A percentile compares a stretch with the other conserved stretches of the same genome.
These are phyloP conservation scores for Aspergillus thermomutatus DNA, from an alignment of 2,329 filamentous ascomycete genomes.

Conservation along the genomic window DNA sequence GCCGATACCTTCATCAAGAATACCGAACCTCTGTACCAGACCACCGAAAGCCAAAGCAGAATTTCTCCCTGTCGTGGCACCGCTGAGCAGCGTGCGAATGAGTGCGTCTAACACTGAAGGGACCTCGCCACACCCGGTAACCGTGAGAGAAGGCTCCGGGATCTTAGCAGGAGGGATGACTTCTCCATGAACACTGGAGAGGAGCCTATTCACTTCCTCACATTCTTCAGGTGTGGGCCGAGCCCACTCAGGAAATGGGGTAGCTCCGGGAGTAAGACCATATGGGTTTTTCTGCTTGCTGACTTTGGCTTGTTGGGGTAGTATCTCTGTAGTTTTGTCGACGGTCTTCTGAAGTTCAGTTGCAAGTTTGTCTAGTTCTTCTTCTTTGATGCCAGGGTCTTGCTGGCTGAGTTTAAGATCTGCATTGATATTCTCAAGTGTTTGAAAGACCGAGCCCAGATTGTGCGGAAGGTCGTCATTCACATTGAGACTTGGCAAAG, in stretches of 20 bases:
- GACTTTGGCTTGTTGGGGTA: not conserved
- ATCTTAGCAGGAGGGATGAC: constrained; percentile 63
- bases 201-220: constrained; percentile 63
- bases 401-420: constrained; percentile 4
- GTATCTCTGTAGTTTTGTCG: constrained; percentile 13
- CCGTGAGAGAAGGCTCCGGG: constrained; percentile 65
- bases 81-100: constrained; percentile 60
- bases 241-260: constrained; percentile 64
- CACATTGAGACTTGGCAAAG: constrained; percentile 4
- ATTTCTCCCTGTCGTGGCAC: constrained; percentile 58
- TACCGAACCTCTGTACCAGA: constrained; percentile 62
- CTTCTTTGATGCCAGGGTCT: constrained; percentile 7
- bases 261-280: constrained; percentile 52
- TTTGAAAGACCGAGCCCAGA: constrained; percentile 38
- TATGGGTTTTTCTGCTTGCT: constrained; percentile 39
- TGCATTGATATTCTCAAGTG: not conserved
- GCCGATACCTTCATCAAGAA: constrained; percentile 60
- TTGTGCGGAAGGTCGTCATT: constrained; percentile 55
- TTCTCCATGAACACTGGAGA: constrained; percentile 64
- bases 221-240: constrained; percentile 68
- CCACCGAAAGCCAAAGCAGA: constrained; percentile 65
- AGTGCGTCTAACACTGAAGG: constrained; percentile 63
- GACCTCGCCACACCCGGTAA: constrained; percentile 68
- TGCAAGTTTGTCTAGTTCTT: constrained; percentile 5
- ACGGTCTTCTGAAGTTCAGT: constrained; percentile 14